Base-by-base conservation (phyloP, 75 land plant genomes). In the Gnetum montanum region DNA sequence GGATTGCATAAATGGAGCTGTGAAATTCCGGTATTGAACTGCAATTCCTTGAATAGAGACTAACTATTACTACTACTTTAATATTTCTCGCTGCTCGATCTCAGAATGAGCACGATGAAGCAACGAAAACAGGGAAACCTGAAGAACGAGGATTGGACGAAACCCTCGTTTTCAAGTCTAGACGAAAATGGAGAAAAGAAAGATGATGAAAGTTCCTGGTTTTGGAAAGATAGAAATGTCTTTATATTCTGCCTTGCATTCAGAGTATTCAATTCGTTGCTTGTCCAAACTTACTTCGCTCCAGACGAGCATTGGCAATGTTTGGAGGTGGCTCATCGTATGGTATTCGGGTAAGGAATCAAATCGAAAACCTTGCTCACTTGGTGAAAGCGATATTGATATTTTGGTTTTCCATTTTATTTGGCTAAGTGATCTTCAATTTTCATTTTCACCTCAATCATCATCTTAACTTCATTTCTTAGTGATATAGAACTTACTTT, bases 261-360 rank as follows among this genome's bases (percentile, higher is more conserved):
- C 11, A 74, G 99, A 24, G 7, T 72, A 3, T 31, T 70, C 37
- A 95, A 95, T 60, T 66, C 96, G 3, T 58, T 95, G 44, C 52
- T 95, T 19, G 71, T 95, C 5, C 91, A 75, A 44, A 95, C 99
- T 2, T 90, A 86, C 69, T 95, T 95, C 86, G 86, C 90, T 59
- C 97, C 99, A 2, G 99, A 95, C 61, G 99, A 95, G 67, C 92
- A 95, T 46, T 95, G 99, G 99, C 99, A 95, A 61, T 57, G 83
- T 34, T 81, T 86, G 19, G 99, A 95, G 60, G 99, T 95, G 27
- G 99, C 97, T 2, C 99, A 95, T 49, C 78, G 77, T 41, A 76
- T 81, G 37, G 78, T 61, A 0, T 95, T 95, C 51, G 99, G 99
- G 99, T 94, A 74, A 51, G 28, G 8, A 29, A n/a, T 43, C 16